phyloP scores from a whole-genome alignment of 495 filamentous ascomycete genomes.

The Neurospora sp. region DNA sequence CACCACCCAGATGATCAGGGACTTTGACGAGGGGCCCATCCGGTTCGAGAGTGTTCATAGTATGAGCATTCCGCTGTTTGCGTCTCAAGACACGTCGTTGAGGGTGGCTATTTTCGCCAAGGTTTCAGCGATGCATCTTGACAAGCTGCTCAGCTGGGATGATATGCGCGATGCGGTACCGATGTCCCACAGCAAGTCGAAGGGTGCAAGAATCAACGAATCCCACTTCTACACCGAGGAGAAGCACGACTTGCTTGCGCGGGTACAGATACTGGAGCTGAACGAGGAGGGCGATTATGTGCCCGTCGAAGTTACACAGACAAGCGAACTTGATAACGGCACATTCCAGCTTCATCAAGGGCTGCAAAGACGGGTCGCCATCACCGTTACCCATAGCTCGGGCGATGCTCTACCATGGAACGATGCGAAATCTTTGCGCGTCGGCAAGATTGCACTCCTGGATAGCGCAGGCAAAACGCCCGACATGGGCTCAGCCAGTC shows the following conservation, averaged over 20 bases:
- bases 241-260: slow-evolving; percentile 82
- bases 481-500: slow-evolving; percentile 57
- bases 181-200: slow-evolving; percentile 44
- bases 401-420: slow-evolving; percentile 81
- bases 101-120: slow-evolving; percentile 90
- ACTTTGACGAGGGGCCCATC: slow-evolving; percentile 90
- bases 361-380: slow-evolving; percentile 76
- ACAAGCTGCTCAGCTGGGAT: slow-evolving; percentile 97
- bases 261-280: slow-evolving; percentile 80
- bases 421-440: slow-evolving; percentile 60
- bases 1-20: slow-evolving; percentile 87
- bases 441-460: slow-evolving; percentile 70
- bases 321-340: slow-evolving; percentile 67
- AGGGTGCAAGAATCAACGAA: slow-evolving; percentile 70
- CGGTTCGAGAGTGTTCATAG: slow-evolving; percentile 96
- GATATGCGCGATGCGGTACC: slow-evolving; percentile 77
- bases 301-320: slow-evolving; percentile 87
- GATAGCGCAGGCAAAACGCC: slow-evolving; percentile 78
- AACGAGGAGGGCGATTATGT: slow-evolving; percentile 83
- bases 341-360: slow-evolving; percentile 94
- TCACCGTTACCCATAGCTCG: slow-evolving; percentile 81
- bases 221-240: slow-evolving; percentile 88
- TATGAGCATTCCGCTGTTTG: slow-evolving; percentile 90
- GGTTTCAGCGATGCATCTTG: slow-evolving; percentile 86
- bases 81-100: slow-evolving; percentile 61